A percentile compares a stretch with the other conserved stretches of the same genome.
phyloP scores from a whole-genome alignment of 106 monocot genomes.

The Dendrobium officinale region DNA sequence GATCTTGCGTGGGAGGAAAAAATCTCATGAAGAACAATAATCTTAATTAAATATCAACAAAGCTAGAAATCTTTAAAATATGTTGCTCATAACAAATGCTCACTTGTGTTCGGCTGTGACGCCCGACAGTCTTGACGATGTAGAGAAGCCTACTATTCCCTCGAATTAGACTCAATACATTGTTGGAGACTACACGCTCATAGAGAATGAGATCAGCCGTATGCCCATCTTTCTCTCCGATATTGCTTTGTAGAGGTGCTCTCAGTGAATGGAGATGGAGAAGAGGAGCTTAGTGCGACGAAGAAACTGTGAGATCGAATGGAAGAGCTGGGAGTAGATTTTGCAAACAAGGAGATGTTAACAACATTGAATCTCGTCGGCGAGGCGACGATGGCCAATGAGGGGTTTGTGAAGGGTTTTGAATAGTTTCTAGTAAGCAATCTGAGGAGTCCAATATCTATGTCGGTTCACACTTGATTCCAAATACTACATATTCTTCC shows the following conservation, averaged over 20 bases:
- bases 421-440: background rate
- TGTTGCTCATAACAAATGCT: too few species aligned
- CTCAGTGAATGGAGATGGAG: conserved; percentile 20
- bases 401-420: background rate
- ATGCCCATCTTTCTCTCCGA: conserved; percentile 19
- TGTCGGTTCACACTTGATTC: too few species aligned
- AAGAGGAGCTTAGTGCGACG: background rate
- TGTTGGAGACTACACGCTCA: too few species aligned
- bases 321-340: background rate
- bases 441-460: background rate
- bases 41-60: too few species aligned
- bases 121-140: too few species aligned
- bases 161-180: too few species aligned
- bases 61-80: too few species aligned
- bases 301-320: background rate
- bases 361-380: background rate
- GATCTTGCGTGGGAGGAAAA: too few species aligned
- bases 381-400: background rate
- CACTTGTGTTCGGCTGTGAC: too few species aligned
- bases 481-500: too few species aligned
- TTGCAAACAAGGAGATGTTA: background rate
- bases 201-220: background rate
- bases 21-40: too few species aligned
- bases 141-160: too few species aligned
- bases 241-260: background rate